These are phyloP conservation scores for Rhodotorula sp. DNA, from an alignment of 1,284 basidiomycete genomes.

Conservation along the genomic window DNA sequence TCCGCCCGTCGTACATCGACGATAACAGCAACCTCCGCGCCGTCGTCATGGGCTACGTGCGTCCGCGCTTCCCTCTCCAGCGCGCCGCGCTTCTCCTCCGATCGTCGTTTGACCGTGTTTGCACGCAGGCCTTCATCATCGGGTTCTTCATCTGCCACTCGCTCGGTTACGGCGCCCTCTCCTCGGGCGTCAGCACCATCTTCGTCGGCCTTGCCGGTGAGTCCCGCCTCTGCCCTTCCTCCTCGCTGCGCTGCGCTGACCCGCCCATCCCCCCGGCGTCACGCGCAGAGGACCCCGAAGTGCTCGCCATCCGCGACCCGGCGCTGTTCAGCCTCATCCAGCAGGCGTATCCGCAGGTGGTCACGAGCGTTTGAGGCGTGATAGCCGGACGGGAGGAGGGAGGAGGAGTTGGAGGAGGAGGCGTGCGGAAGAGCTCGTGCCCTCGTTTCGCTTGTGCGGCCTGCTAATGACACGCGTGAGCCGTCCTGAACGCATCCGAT, in stretches of 20 bases:
- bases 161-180: constrained; percentile 37
- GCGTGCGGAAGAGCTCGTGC: too few species aligned
- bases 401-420: too few species aligned
- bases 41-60: constrained; percentile 32
- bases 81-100: too few species aligned
- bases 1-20: constrained; percentile 26
- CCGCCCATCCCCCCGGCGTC: too few species aligned
- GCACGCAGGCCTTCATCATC: constrained; percentile 47
- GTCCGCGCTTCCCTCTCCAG: constrained; percentile 30
- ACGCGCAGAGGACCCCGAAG: constrained; percentile 44
- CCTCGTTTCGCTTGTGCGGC: too few species aligned
- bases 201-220: constrained; percentile 49
- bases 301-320: constrained; percentile 69
- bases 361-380: constrained; percentile 20
- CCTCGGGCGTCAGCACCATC: constrained; percentile 46
- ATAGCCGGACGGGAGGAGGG: too few species aligned
- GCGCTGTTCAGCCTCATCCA: constrained; percentile 61
- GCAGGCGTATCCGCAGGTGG: constrained; percentile 53
- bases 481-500: too few species aligned
- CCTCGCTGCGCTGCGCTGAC: neutral
- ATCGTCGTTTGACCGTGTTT: too few species aligned
- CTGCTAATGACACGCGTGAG: too few species aligned
- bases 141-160: constrained; percentile 51
- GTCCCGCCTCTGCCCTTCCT: neutral
- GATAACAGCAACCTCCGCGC: constrained; percentile 31